Evolutionary conservation across 345 rosid species (phyloP), one percentile per base, ranked within the genome.

Genomic region (Mangifera indica): DNA sequence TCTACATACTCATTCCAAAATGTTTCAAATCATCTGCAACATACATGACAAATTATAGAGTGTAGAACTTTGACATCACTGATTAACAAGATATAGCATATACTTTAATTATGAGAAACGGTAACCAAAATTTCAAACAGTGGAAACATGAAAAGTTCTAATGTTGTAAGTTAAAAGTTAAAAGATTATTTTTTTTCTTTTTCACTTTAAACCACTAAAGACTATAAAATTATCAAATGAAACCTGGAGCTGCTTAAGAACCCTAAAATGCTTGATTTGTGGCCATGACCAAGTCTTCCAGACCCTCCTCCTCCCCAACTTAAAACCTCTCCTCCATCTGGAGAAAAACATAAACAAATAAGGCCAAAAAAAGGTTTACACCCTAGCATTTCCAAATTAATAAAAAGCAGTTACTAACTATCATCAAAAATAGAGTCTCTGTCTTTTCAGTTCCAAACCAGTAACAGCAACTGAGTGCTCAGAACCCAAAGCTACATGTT

Each of bases 391-490:
- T 63, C 66, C 46, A 60, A 10, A 32, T 15, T 37, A 51, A 55
- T 34, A 59, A 40, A n/a, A 66, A 14, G 64, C 37, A 49, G 18
- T 59, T 20, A 63, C 17, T 40, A 63, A 71, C 53, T 24, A 67
- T 69, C 24, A 37, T 57, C 67, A 11, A 71, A 66, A 59, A 65
- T 56, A 51, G 46, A 54, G 68, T 78, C 63, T 24, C 49, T 42
- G 52, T 60, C 26, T 72, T 61, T 67, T 67, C 60, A 64, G 66
- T 69, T 74, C 70, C 86, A 55, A 10, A 93, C 97, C 97, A 79
- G 98, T 84, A 73, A 94, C 87, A 80, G 97, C 98, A 78, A 94
- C 66, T 24, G 97, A 87, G 73, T 94, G 97, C 82, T 94, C 98
- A 40, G 97, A 87, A 67, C 92, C 97, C 81, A 94, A 82, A 75